Evolutionary conservation across 441 rosid species (phyloP).

Genomic region (Croton setiger): DNA sequence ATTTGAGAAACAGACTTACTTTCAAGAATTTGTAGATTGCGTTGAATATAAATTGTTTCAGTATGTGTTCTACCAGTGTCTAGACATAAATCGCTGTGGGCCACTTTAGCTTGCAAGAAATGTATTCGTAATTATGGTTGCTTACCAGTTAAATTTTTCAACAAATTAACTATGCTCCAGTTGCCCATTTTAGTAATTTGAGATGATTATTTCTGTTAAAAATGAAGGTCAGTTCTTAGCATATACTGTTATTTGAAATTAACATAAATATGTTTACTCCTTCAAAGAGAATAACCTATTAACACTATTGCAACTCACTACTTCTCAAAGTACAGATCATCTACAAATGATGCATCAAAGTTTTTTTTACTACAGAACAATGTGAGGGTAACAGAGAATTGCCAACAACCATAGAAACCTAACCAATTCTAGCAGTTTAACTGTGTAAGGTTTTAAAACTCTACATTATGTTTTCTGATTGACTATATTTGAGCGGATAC

Average conservation of each 20-base stretch:
- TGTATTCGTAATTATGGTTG: background rate
- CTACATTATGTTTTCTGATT: no score
- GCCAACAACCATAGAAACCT: background rate
- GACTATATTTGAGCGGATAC: no score
- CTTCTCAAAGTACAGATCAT: background rate
- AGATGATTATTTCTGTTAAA: background rate
- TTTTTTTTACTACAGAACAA: background rate
- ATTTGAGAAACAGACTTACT: no score
- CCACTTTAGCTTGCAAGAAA: background rate
- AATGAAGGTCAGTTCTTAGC: background rate
- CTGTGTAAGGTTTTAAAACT: no score
- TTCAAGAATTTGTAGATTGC: no score
- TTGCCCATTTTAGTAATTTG: background rate
- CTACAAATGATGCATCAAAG: background rate
- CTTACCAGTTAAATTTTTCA: background rate
- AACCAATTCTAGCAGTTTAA: background rate
- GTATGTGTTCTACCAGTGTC: background rate
- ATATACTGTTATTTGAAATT: no score
- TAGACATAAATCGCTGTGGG: background rate
- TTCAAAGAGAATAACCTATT: background rate
- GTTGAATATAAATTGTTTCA: background rate
- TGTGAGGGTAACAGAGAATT: background rate
- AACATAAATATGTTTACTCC: no score
- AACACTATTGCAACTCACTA: background rate
- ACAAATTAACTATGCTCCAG: background rate